Percentiles rank a stretch among this genome's conserved stretches.
phyloP scores from a whole-genome alignment of 1,139 yeast species.

The Casaregolazyma lundiana region DNA sequence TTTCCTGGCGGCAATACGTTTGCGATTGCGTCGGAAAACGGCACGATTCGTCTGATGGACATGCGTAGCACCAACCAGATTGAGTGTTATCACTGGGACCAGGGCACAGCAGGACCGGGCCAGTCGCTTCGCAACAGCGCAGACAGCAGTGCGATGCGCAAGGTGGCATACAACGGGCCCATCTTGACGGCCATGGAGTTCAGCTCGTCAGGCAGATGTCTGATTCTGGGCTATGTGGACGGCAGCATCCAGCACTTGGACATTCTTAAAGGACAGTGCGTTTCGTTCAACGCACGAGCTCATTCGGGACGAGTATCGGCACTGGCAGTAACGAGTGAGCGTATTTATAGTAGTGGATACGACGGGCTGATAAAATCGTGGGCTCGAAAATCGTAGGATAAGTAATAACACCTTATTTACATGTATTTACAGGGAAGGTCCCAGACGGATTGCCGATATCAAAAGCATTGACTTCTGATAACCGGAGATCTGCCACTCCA shows the following conservation, averaged over 20 bases:
- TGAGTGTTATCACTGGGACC: conserved; percentile 27
- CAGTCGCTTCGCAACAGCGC: not conserved
- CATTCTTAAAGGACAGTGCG: conserved; percentile 55
- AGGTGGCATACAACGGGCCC: not conserved
- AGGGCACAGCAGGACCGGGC: not conserved
- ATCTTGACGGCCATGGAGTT: conserved; percentile 63
- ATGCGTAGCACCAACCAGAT: conserved; percentile 72
- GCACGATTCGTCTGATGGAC: conserved; percentile 67
- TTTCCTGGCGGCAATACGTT: conserved; percentile 62
- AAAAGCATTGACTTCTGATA: not conserved
- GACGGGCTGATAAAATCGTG: conserved; percentile 29
- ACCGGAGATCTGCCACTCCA: not conserved
- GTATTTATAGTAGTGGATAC: conserved; percentile 35
- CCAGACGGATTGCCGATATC: too few species aligned
- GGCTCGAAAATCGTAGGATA: conserved; percentile 14
- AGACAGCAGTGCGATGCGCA: not conserved
- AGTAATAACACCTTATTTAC: not conserved
- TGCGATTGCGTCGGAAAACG: conserved; percentile 68
- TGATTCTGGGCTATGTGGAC: conserved; percentile 74
- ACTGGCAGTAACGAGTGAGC: conserved; percentile 65
- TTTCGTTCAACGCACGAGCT: conserved; percentile 52
- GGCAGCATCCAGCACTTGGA: conserved; percentile 80
- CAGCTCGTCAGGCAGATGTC: conserved; percentile 68
- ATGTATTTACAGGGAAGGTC: conserved; percentile 11
- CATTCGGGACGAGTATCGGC: conserved; percentile 60